Evolutionary conservation across 768 basidiomycete species (phyloP).

Genomic region (Phallus indusiatus): DNA sequence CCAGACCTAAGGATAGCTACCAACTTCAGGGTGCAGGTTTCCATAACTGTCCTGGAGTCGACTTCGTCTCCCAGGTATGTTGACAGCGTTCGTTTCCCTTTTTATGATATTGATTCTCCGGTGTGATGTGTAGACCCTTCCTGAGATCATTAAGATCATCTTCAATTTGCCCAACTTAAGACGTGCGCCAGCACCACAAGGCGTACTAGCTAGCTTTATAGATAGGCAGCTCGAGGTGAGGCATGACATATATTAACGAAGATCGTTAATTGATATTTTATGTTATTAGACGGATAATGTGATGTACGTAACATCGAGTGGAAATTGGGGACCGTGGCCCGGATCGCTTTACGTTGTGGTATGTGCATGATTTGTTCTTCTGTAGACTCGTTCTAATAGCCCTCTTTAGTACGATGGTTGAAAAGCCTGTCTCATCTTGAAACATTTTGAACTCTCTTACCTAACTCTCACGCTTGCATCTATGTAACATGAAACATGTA

Average conservation of each 20-base stretch:
- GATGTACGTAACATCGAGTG: slow-evolving; percentile 23
- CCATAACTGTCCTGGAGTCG: slow-evolving; percentile 30
- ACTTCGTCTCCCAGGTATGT: neutral
- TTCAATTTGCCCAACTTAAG: slow-evolving; percentile 36
- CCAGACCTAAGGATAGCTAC: slow-evolving; percentile 25
- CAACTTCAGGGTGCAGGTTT: slow-evolving; percentile 29
- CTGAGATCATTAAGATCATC: slow-evolving; percentile 37
- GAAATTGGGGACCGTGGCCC: slow-evolving; percentile 28
- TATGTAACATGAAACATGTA: too few relatives aligned
- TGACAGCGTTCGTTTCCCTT: neutral
- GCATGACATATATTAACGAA: too few relatives aligned
- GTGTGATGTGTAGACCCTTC: slow-evolving; percentile 29
- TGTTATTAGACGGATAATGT: slow-evolving; percentile 10
- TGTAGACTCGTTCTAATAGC: neutral
- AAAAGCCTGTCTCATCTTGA: too few relatives aligned
- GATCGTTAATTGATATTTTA: too few relatives aligned
- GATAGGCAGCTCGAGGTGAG: slow-evolving; percentile 24
- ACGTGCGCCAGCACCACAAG: slow-evolving; percentile 35
- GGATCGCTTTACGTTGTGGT: slow-evolving; percentile 24
- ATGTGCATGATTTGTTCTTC: neutral
- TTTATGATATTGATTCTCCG: neutral
- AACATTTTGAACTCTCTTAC: too few relatives aligned
- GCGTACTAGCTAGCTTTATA: slow-evolving; percentile 27
- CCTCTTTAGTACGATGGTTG: neutral
- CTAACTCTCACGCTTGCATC: too few relatives aligned